Percentiles rank a stretch among this genome's conserved stretches.
Evolutionary conservation across 1,284 basidiomycete genomes (phyloP).

Genomic region (Kwoniella shivajii): DNA sequence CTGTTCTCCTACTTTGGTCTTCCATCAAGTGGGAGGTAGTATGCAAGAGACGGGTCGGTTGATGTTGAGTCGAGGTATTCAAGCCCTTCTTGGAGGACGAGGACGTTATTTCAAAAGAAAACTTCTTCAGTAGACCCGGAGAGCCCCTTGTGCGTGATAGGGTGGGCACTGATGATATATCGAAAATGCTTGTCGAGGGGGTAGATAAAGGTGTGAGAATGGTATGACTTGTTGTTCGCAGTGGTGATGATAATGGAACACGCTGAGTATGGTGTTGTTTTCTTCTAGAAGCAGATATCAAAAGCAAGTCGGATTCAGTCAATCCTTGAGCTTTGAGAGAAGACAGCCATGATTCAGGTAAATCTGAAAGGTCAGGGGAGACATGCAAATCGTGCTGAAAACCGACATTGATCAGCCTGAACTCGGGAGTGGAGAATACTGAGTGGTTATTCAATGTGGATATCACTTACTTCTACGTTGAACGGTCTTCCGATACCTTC

Average conservation of each 20-base stretch:
- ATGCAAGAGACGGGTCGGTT: background rate
- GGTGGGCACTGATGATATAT: background rate
- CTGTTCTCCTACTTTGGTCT: background rate
- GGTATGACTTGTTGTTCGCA: background rate
- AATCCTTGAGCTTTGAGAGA: slow-evolving; percentile 42
- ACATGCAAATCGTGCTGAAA: slow-evolving; percentile 50
- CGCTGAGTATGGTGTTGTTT: slow-evolving; percentile 4
- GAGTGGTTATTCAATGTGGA: background rate
- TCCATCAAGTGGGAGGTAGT: too few species aligned
- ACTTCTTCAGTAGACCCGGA: slow-evolving; percentile 11
- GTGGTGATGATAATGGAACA: background rate
- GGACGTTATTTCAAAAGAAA: slow-evolving; percentile 21
- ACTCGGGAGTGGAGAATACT: background rate
- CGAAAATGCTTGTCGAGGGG: background rate
- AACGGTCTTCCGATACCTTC: slow-evolving; percentile 41
- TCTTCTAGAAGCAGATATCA: slow-evolving; percentile 36
- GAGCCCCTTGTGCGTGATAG: background rate
- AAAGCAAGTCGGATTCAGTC: slow-evolving; percentile 40
- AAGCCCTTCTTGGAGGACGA: too few species aligned
- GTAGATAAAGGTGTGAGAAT: slow-evolving; percentile 1
- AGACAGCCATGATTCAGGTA: slow-evolving; percentile 43
- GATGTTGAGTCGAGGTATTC: background rate
- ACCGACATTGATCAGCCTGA: background rate
- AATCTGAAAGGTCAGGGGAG: slow-evolving; percentile 38
- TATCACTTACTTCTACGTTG: slow-evolving; percentile 44